Percentiles rank a stretch among this genome's conserved stretches.
These are phyloP conservation scores for Tetracentron sinense DNA, from an alignment of 164 flowering plant genomes.

Conservation along the genomic window DNA sequence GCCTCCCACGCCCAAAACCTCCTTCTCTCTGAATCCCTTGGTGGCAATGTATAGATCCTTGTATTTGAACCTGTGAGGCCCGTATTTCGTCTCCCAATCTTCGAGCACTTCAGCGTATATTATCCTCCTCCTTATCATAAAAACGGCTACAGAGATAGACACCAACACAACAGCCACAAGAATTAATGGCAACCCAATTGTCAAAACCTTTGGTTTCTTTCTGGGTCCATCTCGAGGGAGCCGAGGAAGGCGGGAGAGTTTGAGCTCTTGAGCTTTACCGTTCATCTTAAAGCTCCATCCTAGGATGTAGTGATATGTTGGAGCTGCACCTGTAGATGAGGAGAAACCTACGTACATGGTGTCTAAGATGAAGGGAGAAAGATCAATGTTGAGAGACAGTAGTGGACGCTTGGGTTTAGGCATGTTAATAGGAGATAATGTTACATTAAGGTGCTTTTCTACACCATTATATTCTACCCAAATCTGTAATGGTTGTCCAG, in stretches of 20 bases:
- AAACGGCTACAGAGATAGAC: constrained; percentile 14
- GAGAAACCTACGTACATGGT: constrained; percentile 20
- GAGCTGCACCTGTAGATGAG: constrained; percentile 1
- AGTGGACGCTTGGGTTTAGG: constrained; percentile 16
- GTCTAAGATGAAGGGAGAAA: neutral
- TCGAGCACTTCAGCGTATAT: constrained; percentile 53
- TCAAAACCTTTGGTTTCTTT: neutral
- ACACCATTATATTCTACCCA: constrained; percentile 21
- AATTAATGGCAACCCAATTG: constrained; percentile 3
- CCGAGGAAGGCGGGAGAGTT: constrained; percentile 9
- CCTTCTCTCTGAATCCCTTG: constrained; percentile 52
- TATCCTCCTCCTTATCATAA: constrained; percentile 19
- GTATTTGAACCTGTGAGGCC: constrained; percentile 63
- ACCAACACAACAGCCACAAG: neutral
- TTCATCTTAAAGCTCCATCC: constrained; percentile 22
- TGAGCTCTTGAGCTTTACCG: constrained; percentile 12
- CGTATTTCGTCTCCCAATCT: constrained; percentile 66
- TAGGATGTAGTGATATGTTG: constrained; percentile 10
- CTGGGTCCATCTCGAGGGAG: constrained; percentile 4
- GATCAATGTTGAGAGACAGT: neutral
- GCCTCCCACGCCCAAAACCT: constrained; percentile 67
- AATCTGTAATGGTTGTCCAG: neutral
- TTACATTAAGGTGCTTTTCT: constrained; percentile 13
- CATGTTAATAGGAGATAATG: constrained; percentile 10
- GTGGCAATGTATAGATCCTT: constrained; percentile 65